phyloP scores from a whole-genome alignment of 2,329 filamentous ascomycete species.

The Trichoderma aggressivum region DNA sequence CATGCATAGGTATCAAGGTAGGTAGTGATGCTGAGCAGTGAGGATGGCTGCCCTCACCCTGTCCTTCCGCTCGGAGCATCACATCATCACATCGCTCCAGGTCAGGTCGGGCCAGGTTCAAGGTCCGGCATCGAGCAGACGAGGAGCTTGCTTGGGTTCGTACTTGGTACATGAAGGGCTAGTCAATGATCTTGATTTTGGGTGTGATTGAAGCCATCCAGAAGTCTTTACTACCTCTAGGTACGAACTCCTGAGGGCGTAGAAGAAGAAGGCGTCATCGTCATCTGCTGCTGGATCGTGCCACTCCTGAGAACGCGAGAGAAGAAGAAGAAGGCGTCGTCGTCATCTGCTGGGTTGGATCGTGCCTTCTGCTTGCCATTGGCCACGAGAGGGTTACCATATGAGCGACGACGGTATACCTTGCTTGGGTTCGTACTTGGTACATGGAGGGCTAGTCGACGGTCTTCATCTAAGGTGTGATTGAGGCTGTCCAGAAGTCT shows the following conservation, averaged over 20 bases:
- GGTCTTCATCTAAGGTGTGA: not conserved
- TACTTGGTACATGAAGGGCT: not conserved
- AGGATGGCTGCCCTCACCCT: not conserved
- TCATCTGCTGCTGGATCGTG: too few relatives aligned
- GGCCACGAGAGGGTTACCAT: too few relatives aligned
- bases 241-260: not conserved
- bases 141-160: not conserved
- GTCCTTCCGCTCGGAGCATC: not conserved
- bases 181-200: not conserved
- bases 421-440: not conserved
- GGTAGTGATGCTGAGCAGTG: not conserved
- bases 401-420: too few relatives aligned
- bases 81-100: not conserved
- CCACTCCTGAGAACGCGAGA: too few relatives aligned
- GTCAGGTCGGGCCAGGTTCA: not conserved
- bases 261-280: not conserved
- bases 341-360: too few relatives aligned
- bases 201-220: not conserved
- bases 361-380: too few relatives aligned
- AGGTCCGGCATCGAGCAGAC: not conserved
- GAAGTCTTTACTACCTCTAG: not conserved
- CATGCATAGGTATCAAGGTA: too few relatives aligned
- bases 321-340: too few relatives aligned
- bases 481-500: not conserved
- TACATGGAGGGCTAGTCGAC: not conserved